Evolutionary conservation across 1,284 basidiomycete species (phyloP), one percentile per base, ranked within the genome.

Genomic region (Moniliella sp.): DNA sequence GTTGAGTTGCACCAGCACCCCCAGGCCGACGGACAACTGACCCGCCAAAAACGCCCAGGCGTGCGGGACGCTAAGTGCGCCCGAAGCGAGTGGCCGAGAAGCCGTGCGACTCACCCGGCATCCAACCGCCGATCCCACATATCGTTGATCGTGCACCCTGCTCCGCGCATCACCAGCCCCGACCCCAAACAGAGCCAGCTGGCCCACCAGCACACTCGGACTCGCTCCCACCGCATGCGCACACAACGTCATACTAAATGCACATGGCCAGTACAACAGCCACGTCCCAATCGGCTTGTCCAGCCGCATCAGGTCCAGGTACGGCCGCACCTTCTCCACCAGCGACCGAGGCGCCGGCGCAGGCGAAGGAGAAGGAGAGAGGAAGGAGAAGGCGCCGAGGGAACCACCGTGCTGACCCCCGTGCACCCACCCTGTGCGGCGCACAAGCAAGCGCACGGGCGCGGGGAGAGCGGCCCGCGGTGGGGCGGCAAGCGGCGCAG

Each of bases 91-190:
- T 0, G 76, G 76, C 19, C 76, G 62, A 3, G 63, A 59, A 45
- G 69, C 72, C 4, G 76, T 79, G 31, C 76, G 65, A n/a, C n/a
- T n/a, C n/a, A n/a, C n/a, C n/a, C n/a, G n/a, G n/a, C n/a, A n/a
- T n/a, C n/a, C n/a, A n/a, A n/a, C n/a, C n/a, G n/a, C n/a, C n/a
- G n/a, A 69, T 99, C 91, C 86, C 91, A 97, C 74, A 99, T 77
- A 58, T 99, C 91, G 58, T 97, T 97, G 52, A 97, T 91, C 0
- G 83, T 94, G 60, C 91, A 99, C 4, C 91, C 91, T 4, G 91
- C 91, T 4, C 91, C 84, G 12, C 91, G 75, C 91, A 97, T 97
- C 34, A 97, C 70, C 27, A 93, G 91, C 83, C 0, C 91, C 91
- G 3, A 77, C 62, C 1, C 79, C 86, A 52, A 97, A 97, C 0